Base-by-base conservation (phyloP, 2,329 filamentous ascomycete genomes). In the Arthrinium phaeospermum region DNA sequence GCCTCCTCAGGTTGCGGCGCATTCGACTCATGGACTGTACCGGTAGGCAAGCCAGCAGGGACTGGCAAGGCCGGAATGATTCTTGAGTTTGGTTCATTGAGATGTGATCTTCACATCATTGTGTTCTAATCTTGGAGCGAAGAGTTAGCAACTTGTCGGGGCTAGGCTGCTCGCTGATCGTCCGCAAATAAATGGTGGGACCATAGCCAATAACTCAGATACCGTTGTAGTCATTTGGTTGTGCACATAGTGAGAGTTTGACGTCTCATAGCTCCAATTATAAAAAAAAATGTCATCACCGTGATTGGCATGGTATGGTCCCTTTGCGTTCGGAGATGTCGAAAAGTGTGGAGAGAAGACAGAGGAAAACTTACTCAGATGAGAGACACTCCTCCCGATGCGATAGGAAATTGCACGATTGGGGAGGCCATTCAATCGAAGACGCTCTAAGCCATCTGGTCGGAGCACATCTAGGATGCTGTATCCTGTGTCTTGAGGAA, bases 141-240 rank as follows among this genome's bases (percentile, higher is more conserved):
- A 14, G 2, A 41, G 57, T 64, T 64, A 64, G 57, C 57, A 41
- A 64, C 19, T 64, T 13, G 57, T 41, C 4, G 22, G 3, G 8
- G 57, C 1, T 4, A 64, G 1, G 34, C 12, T 10, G 10, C 19
- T 24, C 3, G 10, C 34, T 24, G 22, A 41, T 41, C 19, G 22
- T 64, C 4, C 71, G 71, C 70, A 71, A 71, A 74, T 73, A 69
- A 70, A 71, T 34, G 72, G 34, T 22, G 19, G 53, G 72, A 77
- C 72, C 70, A 81, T 64, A 81, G 80, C 75, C 73, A 79, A 82
- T 86, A 86, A 88, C 89, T 96, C 94, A 96, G 94, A 96, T 96
- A 96, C 94, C 94, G 94, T 96, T 96, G 93, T 96, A 96, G 94
- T 96, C 93, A 93, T 90, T 88, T 88, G 86, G 86, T 87, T 85